phyloP scores from a whole-genome alignment of 1,139 yeast species.

The Chernovozyma aurita region DNA sequence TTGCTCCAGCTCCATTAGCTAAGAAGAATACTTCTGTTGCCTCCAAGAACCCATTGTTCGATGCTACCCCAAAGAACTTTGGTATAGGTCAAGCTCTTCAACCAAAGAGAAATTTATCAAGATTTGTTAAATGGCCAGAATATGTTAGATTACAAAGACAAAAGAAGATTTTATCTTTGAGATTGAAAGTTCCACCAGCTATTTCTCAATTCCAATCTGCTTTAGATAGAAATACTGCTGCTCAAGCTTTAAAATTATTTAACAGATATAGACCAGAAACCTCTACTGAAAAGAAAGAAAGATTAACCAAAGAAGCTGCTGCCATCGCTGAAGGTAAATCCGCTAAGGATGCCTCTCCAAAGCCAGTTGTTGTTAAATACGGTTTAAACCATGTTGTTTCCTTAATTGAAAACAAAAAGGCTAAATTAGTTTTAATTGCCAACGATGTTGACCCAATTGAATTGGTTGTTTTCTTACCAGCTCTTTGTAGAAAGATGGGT shows the following conservation, averaged over 20 bases:
- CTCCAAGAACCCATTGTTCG: slow-evolving; percentile 37
- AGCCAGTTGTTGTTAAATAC: slow-evolving; percentile 93
- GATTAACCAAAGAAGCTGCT: slow-evolving; percentile 97
- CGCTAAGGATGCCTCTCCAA: slow-evolving; percentile 91
- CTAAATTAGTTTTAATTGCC: slow-evolving; percentile 93
- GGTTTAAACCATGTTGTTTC: slow-evolving; percentile 99
- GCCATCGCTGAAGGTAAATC: slow-evolving; percentile 97
- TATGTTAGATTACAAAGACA: slow-evolving; percentile 84
- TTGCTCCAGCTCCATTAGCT: slow-evolving; percentile 49
- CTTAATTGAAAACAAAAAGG: slow-evolving; percentile 95
- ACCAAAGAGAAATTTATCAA: slow-evolving; percentile 88
- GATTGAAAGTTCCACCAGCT: slow-evolving; percentile 99
- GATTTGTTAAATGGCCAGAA: slow-evolving; percentile 98
- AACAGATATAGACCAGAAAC: slow-evolving; percentile 99
- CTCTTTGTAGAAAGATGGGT: slow-evolving; percentile 98
- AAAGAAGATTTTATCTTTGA: slow-evolving; percentile 88
- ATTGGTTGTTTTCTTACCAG: slow-evolving; percentile 93
- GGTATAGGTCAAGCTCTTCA: slow-evolving; percentile 42
- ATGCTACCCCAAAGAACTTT: slow-evolving; percentile 37
- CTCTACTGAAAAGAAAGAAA: slow-evolving; percentile 94
- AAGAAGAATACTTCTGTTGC: slow-evolving; percentile 30
- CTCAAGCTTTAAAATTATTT: slow-evolving; percentile 92
- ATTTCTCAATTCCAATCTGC: slow-evolving; percentile 93
- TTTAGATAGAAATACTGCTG: slow-evolving; percentile 96
- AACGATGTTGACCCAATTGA: slow-evolving; percentile 99